Evolutionary conservation across 2,329 filamentous ascomycete species (phyloP), one percentile per base, ranked within the genome.

Genomic region (Apiospora sp.): DNA sequence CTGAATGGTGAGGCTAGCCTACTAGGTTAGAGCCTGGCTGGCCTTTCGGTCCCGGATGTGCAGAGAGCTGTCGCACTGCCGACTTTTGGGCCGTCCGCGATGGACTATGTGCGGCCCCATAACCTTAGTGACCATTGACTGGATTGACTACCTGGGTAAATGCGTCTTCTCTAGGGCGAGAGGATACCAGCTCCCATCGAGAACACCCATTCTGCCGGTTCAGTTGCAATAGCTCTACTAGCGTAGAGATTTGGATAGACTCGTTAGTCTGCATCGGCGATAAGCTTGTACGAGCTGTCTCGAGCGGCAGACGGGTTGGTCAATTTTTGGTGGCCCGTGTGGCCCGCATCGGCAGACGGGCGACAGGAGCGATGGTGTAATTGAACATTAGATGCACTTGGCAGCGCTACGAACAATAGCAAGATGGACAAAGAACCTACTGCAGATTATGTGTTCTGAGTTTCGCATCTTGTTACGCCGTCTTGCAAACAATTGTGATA

Each of bases 281-380:
- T 37, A 64, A 64, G 19, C 16, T 61, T 41, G 34, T n/a, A 37
- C 19, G 19, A 61, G 16, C 19, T 12, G 41, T 64, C 58, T 37
- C 12, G 2, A 41, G 46, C 46, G 22, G 19, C 7, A n/a, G 46
- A 7, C 46, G 19, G 46, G 19, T n/a, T 49, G 1, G 10, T 41
- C 27, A 46, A n/a, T 3, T 49, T 22, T 49, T n/a, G 8, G 46
- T 5, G 41, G 41, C 58, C 58, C 22, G 58, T n/a, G 4, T 10
- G 58, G n/a, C 58, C 58, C 58, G 58, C 58, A 64, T 24, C 58
- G 30, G 34, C 58, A 41, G 34, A 41, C 58, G 58, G 58, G 22
- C 10, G 58, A 22, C 22, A 16, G 44, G 16, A 37, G 30, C 30
- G 34, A n/a, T 41, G 58, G 58, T 41, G 22, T 24, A 41, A 22